Base-by-base conservation (phyloP, 208 protist genomes). In the Borovskyia barvae region DNA sequence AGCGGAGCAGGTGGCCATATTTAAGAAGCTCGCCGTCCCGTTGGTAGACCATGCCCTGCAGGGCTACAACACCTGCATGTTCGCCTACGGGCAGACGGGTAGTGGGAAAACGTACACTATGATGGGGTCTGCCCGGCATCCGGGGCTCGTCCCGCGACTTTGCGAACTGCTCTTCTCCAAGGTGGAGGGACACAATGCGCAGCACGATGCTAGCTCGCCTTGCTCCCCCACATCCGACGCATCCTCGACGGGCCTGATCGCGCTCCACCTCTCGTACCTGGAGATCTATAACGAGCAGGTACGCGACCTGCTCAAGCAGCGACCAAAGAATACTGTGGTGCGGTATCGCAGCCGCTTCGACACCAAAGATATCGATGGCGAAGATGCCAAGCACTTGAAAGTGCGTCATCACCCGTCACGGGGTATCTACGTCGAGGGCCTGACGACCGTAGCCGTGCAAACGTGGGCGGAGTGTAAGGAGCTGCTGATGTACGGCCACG, bases 71-170 rank as follows among this genome's bases (percentile, higher is more conserved):
- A 69, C 73, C 0, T 91, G 88, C 63, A 79, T 97, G 63, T 95
- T 97, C 57, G 88, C 90, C 15, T 97, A 96, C 65, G 91, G 92
- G 12, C 84, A 94, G 48, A 97, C 90, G 5, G 81, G 82, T 35
- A 90, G 87, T 40, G 93, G 95, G 20, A 98, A 97, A 63, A 97
- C 93, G 14, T 94, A 97, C 78, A 97, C 93, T 5, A 97, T 97
- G 80, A 75, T 92, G 46, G 94, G 94, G 8, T 80, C 69, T 9
- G 39, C 60, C 37, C 52, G 77, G 36, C 74, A 92, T 42, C 68
- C 71, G 11, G 93, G 93, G 5, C 67, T 97, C 19, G 89, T 89
- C 24, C 90, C 90, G 14, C 65, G 85, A 0, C 33, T 91, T 12
- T 86, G 75, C 26, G 64, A 72, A 37, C 68, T 73, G 5, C 69